These are phyloP conservation scores for Aspergillus ostianus DNA, from an alignment of 495 filamentous ascomycete species.

Conservation along the genomic window DNA sequence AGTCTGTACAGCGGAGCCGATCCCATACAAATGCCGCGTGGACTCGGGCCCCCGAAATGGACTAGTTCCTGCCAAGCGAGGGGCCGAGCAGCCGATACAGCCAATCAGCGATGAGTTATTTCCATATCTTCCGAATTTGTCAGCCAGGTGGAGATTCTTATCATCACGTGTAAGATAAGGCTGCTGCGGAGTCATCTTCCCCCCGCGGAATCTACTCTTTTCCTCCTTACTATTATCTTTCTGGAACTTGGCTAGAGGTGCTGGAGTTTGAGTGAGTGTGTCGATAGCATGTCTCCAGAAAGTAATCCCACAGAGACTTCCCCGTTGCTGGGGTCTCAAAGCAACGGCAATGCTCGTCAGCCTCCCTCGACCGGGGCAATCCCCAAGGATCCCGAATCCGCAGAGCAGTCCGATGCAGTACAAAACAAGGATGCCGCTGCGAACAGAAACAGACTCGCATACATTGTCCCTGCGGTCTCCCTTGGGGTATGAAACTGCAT, in stretches of 20 bases:
- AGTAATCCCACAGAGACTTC: slow-evolving; percentile 37
- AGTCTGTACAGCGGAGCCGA: no score
- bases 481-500: slow-evolving; percentile 43
- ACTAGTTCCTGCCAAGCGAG: background rate
- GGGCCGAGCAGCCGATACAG: background rate
- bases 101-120: background rate
- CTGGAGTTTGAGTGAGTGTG: slow-evolving; percentile 8
- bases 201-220: background rate
- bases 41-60: background rate
- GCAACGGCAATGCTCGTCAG: slow-evolving; percentile 22
- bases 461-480: slow-evolving; percentile 51
- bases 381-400: slow-evolving; percentile 24
- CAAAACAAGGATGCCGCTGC: slow-evolving; percentile 32
- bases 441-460: slow-evolving; percentile 36
- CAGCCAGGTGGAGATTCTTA: slow-evolving; percentile 13
- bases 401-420: slow-evolving; percentile 3
- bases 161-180: slow-evolving; percentile 11
- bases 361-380: slow-evolving; percentile 30
- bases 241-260: slow-evolving; percentile 6
- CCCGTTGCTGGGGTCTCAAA: slow-evolving; percentile 37
- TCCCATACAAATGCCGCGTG: background rate
- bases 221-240: background rate
- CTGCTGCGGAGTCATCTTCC: background rate
- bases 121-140: background rate
- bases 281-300: slow-evolving; percentile 28